Percentiles rank a stretch among this genome's conserved stretches.
Evolutionary conservation across 176 grass and related monocot genomes (phyloP).

Genomic region (Carex cristatella): DNA sequence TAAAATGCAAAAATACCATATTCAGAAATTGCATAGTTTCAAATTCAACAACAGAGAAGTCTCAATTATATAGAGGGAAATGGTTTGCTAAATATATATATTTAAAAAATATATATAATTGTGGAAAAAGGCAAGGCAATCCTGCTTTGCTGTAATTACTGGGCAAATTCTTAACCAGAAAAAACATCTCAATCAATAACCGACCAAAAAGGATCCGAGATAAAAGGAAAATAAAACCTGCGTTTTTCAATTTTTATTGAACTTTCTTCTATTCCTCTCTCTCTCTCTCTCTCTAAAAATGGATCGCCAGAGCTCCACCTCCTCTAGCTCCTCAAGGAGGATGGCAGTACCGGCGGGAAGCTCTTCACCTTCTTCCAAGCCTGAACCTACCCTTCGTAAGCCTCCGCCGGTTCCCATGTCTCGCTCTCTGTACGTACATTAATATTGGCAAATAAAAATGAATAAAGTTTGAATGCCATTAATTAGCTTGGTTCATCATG

Average conservation of each 20-base stretch:
- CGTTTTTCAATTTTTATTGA: background rate
- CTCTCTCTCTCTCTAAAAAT: constrained; percentile 2
- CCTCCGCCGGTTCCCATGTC: constrained; percentile 7
- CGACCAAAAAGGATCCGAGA: background rate
- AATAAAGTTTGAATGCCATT: background rate
- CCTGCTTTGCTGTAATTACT: background rate
- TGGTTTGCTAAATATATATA: background rate
- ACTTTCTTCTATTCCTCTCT: background rate
- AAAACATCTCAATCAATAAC: background rate
- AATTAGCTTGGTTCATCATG: background rate
- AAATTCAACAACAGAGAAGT: background rate
- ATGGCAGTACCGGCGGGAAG: constrained; percentile 13
- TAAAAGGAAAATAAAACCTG: background rate
- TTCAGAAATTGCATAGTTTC: no score
- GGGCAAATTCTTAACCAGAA: background rate
- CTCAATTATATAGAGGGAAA: background rate
- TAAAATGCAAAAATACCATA: background rate
- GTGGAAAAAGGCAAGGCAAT: background rate
- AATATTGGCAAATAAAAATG: background rate
- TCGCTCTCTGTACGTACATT: constrained; percentile 15
- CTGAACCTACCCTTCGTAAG: background rate
- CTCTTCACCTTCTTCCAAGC: constrained; percentile 8
- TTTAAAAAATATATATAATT: no score
- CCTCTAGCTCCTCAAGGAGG: constrained; percentile 16
- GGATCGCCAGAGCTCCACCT: constrained; percentile 20